Evolutionary conservation across 169 alveolate species (phyloP).

Genomic region (Cryptosporidium sp.): DNA sequence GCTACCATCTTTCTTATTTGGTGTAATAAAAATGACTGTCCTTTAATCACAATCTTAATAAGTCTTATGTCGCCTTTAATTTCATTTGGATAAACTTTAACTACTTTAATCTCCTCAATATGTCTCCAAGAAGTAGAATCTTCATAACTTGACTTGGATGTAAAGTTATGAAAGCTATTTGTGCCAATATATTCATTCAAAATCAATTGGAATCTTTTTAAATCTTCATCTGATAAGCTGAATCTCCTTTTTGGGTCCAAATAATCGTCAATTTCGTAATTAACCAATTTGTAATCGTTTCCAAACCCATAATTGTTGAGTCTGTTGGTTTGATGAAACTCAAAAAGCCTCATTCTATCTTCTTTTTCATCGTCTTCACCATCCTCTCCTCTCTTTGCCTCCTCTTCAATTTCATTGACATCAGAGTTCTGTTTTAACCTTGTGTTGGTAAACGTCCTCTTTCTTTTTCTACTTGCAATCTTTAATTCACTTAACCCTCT

Average conservation of each 20-base stretch:
- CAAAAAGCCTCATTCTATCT: conserved; percentile 1
- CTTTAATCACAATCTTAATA: conserved; percentile 81
- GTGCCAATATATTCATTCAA: conserved; percentile 81
- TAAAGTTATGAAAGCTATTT: conserved; percentile 85
- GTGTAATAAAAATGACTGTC: conserved; percentile 86
- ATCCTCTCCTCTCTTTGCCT: background rate
- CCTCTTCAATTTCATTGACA: background rate
- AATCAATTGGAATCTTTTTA: conserved; percentile 78
- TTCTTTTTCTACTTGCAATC: conserved; percentile 8
- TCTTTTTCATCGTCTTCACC: conserved; percentile 12
- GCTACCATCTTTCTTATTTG: conserved; percentile 87
- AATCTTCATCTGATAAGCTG: conserved; percentile 65
- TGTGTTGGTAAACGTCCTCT: background rate
- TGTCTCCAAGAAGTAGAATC: conserved; percentile 83
- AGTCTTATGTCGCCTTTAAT: conserved; percentile 11
- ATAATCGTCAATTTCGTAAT: background rate
- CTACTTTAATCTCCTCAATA: conserved; percentile 80
- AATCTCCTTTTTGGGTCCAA: background rate
- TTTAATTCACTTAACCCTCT: conserved; percentile 6
- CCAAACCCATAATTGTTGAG: conserved; percentile 48
- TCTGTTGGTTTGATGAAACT: conserved; percentile 26
- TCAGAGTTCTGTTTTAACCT: conserved; percentile 28
- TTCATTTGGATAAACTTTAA: conserved; percentile 4
- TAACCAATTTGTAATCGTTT: background rate
- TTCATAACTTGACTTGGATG: conserved; percentile 80